phyloP scores from a whole-genome alignment of 495 filamentous ascomycete genomes.

The Cryomyces antarcticus region DNA sequence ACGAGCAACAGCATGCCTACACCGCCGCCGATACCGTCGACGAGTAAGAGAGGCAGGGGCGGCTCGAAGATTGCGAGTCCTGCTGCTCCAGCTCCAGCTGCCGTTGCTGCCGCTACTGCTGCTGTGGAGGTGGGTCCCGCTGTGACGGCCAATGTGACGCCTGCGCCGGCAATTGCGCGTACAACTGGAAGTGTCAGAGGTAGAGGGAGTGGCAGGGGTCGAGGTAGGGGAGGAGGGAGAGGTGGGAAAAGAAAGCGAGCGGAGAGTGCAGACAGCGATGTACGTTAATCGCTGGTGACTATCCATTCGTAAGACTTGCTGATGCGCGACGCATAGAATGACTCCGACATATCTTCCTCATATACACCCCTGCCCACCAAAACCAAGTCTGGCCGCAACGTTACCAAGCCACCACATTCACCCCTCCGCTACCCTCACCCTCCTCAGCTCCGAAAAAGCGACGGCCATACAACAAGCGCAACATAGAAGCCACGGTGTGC shows the following conservation, averaged over 20 bases:
- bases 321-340: slow-evolving; percentile 2
- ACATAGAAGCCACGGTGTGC: slow-evolving; percentile 33
- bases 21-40: slow-evolving; percentile 2
- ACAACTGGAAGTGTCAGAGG: neutral
- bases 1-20: slow-evolving; percentile 19
- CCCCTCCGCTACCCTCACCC: slow-evolving; percentile 30
- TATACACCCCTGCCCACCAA: slow-evolving; percentile 37
- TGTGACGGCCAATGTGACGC: too few species aligned
- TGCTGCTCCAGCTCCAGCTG: neutral
- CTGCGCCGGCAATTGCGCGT: neutral
- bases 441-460: slow-evolving; percentile 18
- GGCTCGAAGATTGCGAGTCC: neutral
- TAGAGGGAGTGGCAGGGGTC: slow-evolving; percentile 11
- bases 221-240: slow-evolving; percentile 14
- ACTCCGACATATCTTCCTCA: slow-evolving; percentile 27
- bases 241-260: slow-evolving; percentile 21
- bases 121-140: too few species aligned
- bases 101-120: neutral
- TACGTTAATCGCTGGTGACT: neutral
- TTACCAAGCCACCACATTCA: slow-evolving; percentile 52
- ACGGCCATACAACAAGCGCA: slow-evolving; percentile 23
- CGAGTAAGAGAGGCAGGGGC: slow-evolving; percentile 5
- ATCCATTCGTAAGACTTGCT: neutral
- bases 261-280: slow-evolving; percentile 14
- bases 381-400: slow-evolving; percentile 68